phyloP scores from a whole-genome alignment of 352 stramenopile species.

The Phytopythium helicoides region DNA sequence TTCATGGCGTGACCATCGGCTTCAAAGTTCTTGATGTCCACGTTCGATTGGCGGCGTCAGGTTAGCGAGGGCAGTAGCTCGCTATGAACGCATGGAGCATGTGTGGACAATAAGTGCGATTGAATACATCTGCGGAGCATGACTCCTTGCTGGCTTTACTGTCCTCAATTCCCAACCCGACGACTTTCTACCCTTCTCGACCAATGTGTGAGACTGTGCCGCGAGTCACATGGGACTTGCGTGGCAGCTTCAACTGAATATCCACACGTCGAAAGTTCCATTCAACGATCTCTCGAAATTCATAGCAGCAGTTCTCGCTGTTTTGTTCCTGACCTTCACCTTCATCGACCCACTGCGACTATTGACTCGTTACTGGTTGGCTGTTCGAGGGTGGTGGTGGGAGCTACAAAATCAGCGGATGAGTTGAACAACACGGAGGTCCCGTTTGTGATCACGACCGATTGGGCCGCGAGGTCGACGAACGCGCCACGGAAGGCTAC shows the following conservation, averaged over 20 bases:
- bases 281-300: slow-evolving; percentile 3
- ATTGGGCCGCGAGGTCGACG: slow-evolving; percentile 37
- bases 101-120: too few species aligned
- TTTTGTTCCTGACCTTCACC: slow-evolving; percentile 2
- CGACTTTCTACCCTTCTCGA: too few species aligned
- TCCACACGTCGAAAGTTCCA: too few species aligned
- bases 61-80: too few species aligned
- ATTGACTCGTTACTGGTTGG: neutral
- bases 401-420: slow-evolving; percentile 21
- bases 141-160: too few species aligned
- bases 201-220: too few species aligned
- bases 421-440: slow-evolving; percentile 50
- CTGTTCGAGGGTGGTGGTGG: neutral
- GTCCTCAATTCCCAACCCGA: too few species aligned
- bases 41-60: too few species aligned
- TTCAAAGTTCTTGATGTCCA: slow-evolving; percentile 8
- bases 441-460: slow-evolving; percentile 50
- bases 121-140: too few species aligned
- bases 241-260: too few species aligned
- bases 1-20: slow-evolving; percentile 4
- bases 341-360: neutral
- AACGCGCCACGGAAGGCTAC: slow-evolving; percentile 34
- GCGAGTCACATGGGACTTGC: too few species aligned
- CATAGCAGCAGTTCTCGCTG: slow-evolving; percentile 1
- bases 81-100: too few species aligned